Percentiles rank a stretch among this genome's conserved stretches.
Evolutionary conservation across 345 rosid genomes (phyloP).

Genomic region (Diplotaxis tenuifolia): DNA sequence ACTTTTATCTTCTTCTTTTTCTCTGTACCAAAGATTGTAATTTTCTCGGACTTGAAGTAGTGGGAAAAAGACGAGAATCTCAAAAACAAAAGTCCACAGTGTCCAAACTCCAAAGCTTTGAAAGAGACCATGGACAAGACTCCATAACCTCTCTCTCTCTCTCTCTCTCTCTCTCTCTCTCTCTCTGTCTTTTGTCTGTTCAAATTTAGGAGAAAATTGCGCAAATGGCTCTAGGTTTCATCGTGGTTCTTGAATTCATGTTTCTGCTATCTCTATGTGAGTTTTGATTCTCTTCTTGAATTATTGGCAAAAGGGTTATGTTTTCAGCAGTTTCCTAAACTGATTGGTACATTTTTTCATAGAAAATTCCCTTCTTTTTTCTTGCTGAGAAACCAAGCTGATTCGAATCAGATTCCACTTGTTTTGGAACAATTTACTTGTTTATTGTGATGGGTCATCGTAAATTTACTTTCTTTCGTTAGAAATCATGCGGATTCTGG

Average conservation of each 20-base stretch:
- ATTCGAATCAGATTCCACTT: constrained; percentile 29
- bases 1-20: background rate
- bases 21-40: background rate
- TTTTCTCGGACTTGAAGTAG: constrained; percentile 20
- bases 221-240: constrained; percentile 27
- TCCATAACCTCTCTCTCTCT: background rate
- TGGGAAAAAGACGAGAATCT: constrained; percentile 29
- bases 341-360: background rate
- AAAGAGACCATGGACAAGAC: constrained; percentile 1
- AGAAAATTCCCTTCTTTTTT: constrained; percentile 10
- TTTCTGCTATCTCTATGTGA: constrained; percentile 31
- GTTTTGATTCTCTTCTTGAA: constrained; percentile 8
- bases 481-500: background rate
- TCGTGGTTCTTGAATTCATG: constrained; percentile 29
- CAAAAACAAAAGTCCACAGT: background rate
- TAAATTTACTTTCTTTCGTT: constrained; percentile 1
- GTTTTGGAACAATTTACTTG: constrained; percentile 37
- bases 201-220: background rate
- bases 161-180: constrained; percentile 13
- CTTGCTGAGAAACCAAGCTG: constrained; percentile 10
- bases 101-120: constrained; percentile 27
- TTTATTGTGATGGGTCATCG: constrained; percentile 31
- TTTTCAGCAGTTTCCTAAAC: constrained; percentile 27
- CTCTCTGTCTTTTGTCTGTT: background rate
- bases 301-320: background rate